These are phyloP conservation scores for Xylaria sp. DNA, from an alignment of 2,329 filamentous ascomycete genomes.

Conservation along the genomic window DNA sequence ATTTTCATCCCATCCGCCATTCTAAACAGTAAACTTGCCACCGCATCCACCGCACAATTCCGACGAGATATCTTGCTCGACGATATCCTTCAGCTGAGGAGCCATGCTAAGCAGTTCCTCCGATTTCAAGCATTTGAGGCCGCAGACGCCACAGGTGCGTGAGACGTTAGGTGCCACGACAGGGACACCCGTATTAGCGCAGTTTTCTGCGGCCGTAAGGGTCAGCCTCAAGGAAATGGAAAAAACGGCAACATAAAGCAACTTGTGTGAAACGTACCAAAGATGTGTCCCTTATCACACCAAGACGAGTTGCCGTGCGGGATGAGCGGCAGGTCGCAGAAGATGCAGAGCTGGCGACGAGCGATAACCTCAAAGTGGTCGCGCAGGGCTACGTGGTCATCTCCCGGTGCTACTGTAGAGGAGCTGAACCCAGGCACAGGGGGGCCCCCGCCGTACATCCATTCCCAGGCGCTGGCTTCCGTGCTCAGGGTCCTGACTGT, in stretches of 20 bases:
- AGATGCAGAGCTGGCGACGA: conserved; percentile 50
- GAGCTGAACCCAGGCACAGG: conserved; percentile 49
- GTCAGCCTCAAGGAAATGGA: background rate
- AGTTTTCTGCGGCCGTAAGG: conserved; percentile 49
- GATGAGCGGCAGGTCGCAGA: conserved; percentile 49
- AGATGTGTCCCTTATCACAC: conserved; percentile 49
- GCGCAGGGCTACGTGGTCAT: conserved; percentile 35
- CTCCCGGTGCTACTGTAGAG: background rate
- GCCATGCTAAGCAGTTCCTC: conserved; percentile 45
- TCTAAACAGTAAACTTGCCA: conserved; percentile 36
- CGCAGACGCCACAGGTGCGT: conserved; percentile 60
- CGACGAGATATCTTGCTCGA: conserved; percentile 36
- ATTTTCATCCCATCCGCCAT: background rate
- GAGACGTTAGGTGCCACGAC: conserved; percentile 61
- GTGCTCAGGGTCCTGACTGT: conserved; percentile 48
- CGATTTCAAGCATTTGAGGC: conserved; percentile 54
- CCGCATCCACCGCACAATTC: conserved; percentile 41
- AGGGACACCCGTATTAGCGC: conserved; percentile 58
- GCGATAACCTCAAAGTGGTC: conserved; percentile 48
- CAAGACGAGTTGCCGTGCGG: conserved; percentile 44
- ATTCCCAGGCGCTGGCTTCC: conserved; percentile 61
- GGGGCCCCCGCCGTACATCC: conserved; percentile 61
- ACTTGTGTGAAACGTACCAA: conserved; percentile 37
- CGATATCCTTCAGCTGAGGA: conserved; percentile 31
- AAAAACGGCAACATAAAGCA: background rate